A percentile compares a stretch with the other conserved stretches of the same genome.
Conservation (phyloP, 345 rosid species). For the Geranium rotundifolium region DNA sequence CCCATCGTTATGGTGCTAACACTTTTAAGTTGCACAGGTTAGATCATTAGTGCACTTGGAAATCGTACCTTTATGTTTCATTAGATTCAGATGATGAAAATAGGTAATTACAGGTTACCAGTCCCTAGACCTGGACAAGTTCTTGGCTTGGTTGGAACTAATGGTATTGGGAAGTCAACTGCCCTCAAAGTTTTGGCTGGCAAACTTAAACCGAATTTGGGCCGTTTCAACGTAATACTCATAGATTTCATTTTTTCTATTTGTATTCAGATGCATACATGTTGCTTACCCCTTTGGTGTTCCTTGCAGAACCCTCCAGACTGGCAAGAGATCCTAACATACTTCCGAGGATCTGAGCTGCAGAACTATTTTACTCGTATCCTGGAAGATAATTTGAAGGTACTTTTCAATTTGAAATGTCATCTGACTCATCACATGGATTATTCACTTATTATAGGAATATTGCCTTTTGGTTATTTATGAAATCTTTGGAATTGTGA, state of each 20-base stretch:
- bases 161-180: slow-evolving; percentile 96
- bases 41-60: slow-evolving; percentile 1
- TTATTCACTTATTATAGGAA: not conserved
- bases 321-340: slow-evolving; percentile 97
- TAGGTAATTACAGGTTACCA: slow-evolving; percentile 56
- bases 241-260: slow-evolving; percentile 6
- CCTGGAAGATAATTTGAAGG: slow-evolving; percentile 92
- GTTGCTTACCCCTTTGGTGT: slow-evolving; percentile 6
- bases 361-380: slow-evolving; percentile 96
- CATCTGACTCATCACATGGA: not conserved
- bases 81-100: slow-evolving; percentile 12
- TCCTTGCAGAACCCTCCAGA: slow-evolving; percentile 84
- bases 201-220: slow-evolving; percentile 92
- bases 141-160: slow-evolving; percentile 97
- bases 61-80: slow-evolving; percentile 5
- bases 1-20: slow-evolving; percentile 95
- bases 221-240: slow-evolving; percentile 61
- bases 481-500: not conserved
- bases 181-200: slow-evolving; percentile 95
- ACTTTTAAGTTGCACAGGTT: slow-evolving; percentile 92
- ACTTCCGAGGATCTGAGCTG: slow-evolving; percentile 92
- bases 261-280: slow-evolving; percentile 3
- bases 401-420: slow-evolving; percentile 8
- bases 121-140: slow-evolving; percentile 99
- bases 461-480: not conserved